Evolutionary conservation across 192 early-diverging fungal genomes (phyloP).

Genomic region (Cladochytrium replicatum): DNA sequence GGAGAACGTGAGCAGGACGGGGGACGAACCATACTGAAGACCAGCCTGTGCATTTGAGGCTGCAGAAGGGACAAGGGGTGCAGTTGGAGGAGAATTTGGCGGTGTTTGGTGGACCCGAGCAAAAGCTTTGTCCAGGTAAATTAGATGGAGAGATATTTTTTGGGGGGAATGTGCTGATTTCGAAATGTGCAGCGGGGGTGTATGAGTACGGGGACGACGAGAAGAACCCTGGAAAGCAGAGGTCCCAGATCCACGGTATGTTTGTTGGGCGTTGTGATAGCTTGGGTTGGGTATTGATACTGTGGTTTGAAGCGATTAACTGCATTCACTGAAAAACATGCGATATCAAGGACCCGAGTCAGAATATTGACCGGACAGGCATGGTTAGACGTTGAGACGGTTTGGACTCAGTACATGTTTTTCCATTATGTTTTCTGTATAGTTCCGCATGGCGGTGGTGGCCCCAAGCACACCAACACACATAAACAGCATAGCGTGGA

Average conservation of each 20-base stretch:
- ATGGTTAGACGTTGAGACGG: not conserved
- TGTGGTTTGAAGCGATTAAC: conserved; percentile 48
- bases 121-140: conserved; percentile 87
- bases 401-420: not conserved
- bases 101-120: conserved; percentile 89
- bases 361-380: conserved; percentile 95
- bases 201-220: conserved; percentile 97
- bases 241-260: conserved; percentile 81
- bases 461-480: conserved; percentile 66
- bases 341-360: conserved; percentile 97
- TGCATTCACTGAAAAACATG: conserved; percentile 99
- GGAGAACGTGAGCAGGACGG: conserved; percentile 81
- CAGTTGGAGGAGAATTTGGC: conserved; percentile 75
- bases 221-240: conserved; percentile 68
- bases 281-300: not conserved
- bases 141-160: not conserved
- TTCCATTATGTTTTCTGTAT: not conserved
- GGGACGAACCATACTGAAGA: conserved; percentile 88
- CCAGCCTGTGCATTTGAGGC: conserved; percentile 86
- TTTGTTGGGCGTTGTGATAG: not conserved
- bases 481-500: too few relatives aligned
- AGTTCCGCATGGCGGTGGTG: conserved; percentile 82
- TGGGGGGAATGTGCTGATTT: not conserved
- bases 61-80: conserved; percentile 58
- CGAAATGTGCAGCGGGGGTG: conserved; percentile 57